Conservation (phyloP, 192 early-diverging fungal genomes). For the Backusella westeae region DNA sequence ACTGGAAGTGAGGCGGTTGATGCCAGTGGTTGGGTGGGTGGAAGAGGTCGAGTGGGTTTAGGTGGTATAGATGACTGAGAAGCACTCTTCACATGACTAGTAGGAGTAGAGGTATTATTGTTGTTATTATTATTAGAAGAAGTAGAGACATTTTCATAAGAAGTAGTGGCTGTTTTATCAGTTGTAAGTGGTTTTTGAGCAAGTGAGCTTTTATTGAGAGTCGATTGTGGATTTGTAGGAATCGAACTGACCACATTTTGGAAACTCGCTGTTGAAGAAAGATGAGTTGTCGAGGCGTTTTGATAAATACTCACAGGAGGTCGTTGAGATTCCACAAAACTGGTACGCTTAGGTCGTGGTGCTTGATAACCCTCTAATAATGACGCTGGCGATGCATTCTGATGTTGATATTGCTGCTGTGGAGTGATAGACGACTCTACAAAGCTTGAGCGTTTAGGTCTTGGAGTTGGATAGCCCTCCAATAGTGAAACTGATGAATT, state of each 20-base stretch:
- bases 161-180: neutral
- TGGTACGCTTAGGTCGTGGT: neutral
- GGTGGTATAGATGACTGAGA: neutral
- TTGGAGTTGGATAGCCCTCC: neutral
- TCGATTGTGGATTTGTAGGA: neutral
- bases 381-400: neutral
- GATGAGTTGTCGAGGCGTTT: neutral
- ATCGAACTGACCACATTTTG: neutral
- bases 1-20: neutral
- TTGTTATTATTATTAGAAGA: neutral
- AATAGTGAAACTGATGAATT: neutral
- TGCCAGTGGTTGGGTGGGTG: neutral
- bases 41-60: neutral
- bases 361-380: neutral
- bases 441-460: neutral
- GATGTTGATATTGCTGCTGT: neutral
- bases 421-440: neutral
- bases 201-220: neutral
- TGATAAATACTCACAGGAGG: neutral
- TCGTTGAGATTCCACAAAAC: neutral
- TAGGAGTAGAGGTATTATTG: neutral
- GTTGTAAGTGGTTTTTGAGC: neutral
- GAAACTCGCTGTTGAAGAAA: neutral
- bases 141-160: neutral
- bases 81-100: neutral